These are phyloP conservation scores for Scheffersomyces cryptocercus DNA, from an alignment of 1,139 yeast genomes.

Conservation along the genomic window DNA sequence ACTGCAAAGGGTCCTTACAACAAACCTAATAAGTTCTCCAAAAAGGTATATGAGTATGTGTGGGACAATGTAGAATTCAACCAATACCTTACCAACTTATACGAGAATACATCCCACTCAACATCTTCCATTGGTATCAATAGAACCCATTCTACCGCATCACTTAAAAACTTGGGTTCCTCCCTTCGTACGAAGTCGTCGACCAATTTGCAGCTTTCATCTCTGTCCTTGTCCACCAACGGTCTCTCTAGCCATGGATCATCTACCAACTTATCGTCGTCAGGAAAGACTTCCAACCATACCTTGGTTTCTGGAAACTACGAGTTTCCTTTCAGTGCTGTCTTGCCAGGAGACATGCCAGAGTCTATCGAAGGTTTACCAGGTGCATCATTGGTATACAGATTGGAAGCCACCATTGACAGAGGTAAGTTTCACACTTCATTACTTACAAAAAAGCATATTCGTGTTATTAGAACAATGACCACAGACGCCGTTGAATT, in stretches of 20 bases:
- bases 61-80: slow-evolving; percentile 71
- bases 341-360: slow-evolving; percentile 80
- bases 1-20: slow-evolving; percentile 47
- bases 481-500: slow-evolving; percentile 87
- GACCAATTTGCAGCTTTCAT: slow-evolving; percentile 21
- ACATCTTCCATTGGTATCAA: slow-evolving; percentile 4
- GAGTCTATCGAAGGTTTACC: slow-evolving; percentile 93
- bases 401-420: slow-evolving; percentile 78
- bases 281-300: slow-evolving; percentile 20
- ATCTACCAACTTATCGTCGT: slow-evolving; percentile 11
- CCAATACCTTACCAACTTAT: slow-evolving; percentile 29
- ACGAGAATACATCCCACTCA: slow-evolving; percentile 22
- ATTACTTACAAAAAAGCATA: slow-evolving; percentile 65
- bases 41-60: slow-evolving; percentile 66
- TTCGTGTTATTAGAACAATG: slow-evolving; percentile 85
- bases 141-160: slow-evolving; percentile 33
- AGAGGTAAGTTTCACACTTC: slow-evolving; percentile 75
- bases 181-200: slow-evolving; percentile 36
- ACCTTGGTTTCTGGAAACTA: slow-evolving; percentile 74
- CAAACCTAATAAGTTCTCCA: slow-evolving; percentile 61
- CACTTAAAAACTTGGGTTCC: slow-evolving; percentile 33
- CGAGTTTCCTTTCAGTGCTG: slow-evolving; percentile 85
- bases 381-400: slow-evolving; percentile 78
- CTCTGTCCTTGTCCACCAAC: slow-evolving; percentile 12
- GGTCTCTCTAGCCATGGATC: slow-evolving; percentile 6